A percentile compares a stretch with the other conserved stretches of the same genome.
Conservation (phyloP, 208 protist species). For the Trypanosoma rangeli region DNA sequence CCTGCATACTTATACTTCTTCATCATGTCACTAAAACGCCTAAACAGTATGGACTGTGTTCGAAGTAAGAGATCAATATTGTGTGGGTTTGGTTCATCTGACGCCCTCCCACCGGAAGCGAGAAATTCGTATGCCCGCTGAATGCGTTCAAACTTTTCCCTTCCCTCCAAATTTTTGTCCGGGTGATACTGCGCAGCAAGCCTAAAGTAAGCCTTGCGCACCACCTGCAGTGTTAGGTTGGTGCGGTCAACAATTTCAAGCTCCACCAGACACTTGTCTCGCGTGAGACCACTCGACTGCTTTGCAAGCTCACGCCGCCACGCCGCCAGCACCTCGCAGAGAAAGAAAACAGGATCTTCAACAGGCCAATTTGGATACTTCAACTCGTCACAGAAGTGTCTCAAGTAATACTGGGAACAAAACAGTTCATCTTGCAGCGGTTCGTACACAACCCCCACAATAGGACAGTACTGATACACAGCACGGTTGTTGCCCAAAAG, state of each 20-base stretch:
- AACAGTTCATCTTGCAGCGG: constrained; percentile 92
- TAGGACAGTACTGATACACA: constrained; percentile 94
- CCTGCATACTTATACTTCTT: constrained; percentile 94
- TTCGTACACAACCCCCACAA: constrained; percentile 85
- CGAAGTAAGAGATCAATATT: constrained; percentile 79
- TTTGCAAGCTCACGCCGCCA: constrained; percentile 91
- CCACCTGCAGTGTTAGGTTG: constrained; percentile 40
- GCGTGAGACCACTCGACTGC: constrained; percentile 69
- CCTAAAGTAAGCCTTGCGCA: constrained; percentile 94
- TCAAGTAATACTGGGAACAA: constrained; percentile 94
- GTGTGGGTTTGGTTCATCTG: constrained; percentile 45
- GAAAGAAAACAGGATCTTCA: constrained; percentile 73
- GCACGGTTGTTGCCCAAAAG: constrained; percentile 87
- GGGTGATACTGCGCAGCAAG: constrained; percentile 94
- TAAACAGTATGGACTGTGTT: constrained; percentile 94
- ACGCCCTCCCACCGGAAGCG: constrained; percentile 33
- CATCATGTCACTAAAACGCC: constrained; percentile 71
- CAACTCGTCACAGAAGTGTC: constrained; percentile 91
- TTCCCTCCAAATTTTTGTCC: constrained; percentile 95
- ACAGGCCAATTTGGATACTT: constrained; percentile 94
- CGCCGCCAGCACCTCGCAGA: constrained; percentile 82
- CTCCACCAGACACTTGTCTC: constrained; percentile 59
- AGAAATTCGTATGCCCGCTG: constrained; percentile 91
- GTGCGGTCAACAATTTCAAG: constrained; percentile 59
- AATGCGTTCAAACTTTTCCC: constrained; percentile 93